A percentile compares a stretch with the other conserved stretches of the same genome.
phyloP scores from a whole-genome alignment of 768 basidiomycete species.

The Panaeolus cyanescens region DNA sequence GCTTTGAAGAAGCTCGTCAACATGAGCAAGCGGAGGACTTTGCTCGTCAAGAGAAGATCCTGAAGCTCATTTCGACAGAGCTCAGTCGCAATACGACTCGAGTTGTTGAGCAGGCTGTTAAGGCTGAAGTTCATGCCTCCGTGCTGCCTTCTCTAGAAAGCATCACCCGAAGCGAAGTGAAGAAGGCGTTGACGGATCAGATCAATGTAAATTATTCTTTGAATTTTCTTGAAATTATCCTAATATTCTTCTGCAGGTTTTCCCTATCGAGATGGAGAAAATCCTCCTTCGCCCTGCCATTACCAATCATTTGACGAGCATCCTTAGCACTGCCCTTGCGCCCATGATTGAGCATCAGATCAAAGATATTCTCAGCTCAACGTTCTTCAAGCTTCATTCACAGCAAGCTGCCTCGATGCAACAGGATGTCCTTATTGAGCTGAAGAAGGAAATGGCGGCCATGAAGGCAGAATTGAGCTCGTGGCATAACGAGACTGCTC shows the following conservation, averaged over 20 bases:
- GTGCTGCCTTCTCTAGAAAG: slow-evolving; percentile 81
- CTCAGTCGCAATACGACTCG: slow-evolving; percentile 86
- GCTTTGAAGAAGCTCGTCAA: slow-evolving; percentile 78
- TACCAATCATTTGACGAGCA: slow-evolving; percentile 73
- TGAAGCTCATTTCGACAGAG: slow-evolving; percentile 86
- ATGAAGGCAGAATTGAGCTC: slow-evolving; percentile 79
- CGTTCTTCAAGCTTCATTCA: slow-evolving; percentile 73
- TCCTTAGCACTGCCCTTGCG: slow-evolving; percentile 69
- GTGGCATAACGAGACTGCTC: slow-evolving; percentile 81
- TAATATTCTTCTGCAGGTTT: slow-evolving; percentile 44
- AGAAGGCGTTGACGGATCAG: slow-evolving; percentile 75
- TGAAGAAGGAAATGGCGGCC: slow-evolving; percentile 72
- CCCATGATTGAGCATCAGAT: slow-evolving; percentile 82
- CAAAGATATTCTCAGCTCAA: slow-evolving; percentile 75
- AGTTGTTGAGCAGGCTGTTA: slow-evolving; percentile 88
- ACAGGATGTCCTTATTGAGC: slow-evolving; percentile 76
- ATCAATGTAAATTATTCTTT: slow-evolving; percentile 58
- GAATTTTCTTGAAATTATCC: slow-evolving; percentile 12
- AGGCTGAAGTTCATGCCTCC: slow-evolving; percentile 80
- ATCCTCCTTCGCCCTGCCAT: slow-evolving; percentile 76
- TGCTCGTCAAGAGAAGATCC: slow-evolving; percentile 83
- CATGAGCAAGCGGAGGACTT: slow-evolving; percentile 83
- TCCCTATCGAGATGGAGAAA: slow-evolving; percentile 81
- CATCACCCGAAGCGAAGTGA: slow-evolving; percentile 82
- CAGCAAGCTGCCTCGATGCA: slow-evolving; percentile 77